phyloP scores from a whole-genome alignment of 371 early-diverging fungal species.

The Haplosporangium sp. region DNA sequence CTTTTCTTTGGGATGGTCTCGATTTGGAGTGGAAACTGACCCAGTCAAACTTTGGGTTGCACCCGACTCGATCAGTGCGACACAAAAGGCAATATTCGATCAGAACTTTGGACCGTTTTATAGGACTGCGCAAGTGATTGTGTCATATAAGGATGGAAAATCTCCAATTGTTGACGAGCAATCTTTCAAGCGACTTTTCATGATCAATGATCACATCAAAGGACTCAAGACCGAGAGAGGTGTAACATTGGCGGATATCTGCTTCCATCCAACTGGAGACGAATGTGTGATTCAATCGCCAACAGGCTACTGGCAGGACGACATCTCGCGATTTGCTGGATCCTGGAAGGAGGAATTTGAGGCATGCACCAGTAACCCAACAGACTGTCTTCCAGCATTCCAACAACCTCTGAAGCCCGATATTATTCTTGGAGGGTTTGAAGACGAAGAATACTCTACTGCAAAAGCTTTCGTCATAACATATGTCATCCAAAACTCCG shows the following conservation, averaged over 20 bases:
- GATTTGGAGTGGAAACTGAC: constrained; percentile 69
- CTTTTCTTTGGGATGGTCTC: constrained; percentile 70
- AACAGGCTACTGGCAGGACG: constrained; percentile 81
- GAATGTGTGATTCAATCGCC: constrained; percentile 79
- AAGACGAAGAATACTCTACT: constrained; percentile 56
- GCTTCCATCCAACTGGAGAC: constrained; percentile 75
- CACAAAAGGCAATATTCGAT: constrained; percentile 77
- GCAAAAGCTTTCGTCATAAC: constrained; percentile 76
- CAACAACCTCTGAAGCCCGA: constrained; percentile 78
- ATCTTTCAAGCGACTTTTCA: constrained; percentile 63
- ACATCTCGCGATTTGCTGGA: constrained; percentile 60
- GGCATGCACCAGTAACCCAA: constrained; percentile 67
- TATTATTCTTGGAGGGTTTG: constrained; percentile 76
- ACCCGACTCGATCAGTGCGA: constrained; percentile 70
- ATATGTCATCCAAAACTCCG: constrained; percentile 72
- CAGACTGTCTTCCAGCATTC: constrained; percentile 73
- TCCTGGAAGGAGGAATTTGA: constrained; percentile 62
- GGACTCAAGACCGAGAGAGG: constrained; percentile 59
- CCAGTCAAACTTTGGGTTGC: constrained; percentile 82
- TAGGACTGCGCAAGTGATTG: constrained; percentile 76
- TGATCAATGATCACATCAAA: constrained; percentile 66
- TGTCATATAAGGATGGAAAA: constrained; percentile 62
- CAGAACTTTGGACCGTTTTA: constrained; percentile 80
- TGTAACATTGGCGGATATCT: constrained; percentile 70
- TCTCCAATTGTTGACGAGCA: constrained; percentile 62